Conservation (phyloP, 495 filamentous ascomycete genomes). For the Letharia columbiana region DNA sequence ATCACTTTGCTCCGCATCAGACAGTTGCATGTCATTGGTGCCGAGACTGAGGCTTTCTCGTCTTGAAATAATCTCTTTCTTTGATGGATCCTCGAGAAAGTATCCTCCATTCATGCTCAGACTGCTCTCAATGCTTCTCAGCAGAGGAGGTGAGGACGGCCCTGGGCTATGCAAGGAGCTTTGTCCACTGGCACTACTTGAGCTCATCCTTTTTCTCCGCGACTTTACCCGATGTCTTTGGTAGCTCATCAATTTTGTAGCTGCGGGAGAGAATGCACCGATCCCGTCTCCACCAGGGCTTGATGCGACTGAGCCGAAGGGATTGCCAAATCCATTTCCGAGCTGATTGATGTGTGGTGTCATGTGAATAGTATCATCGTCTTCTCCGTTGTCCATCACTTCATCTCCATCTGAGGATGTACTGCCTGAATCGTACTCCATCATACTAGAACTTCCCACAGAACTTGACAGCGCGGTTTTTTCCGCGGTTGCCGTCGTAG, state of each 20-base stretch:
- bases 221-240: conserved; percentile 54
- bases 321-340: conserved; percentile 37
- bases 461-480: conserved; percentile 72
- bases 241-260: conserved; percentile 66
- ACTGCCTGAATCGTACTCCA: conserved; percentile 66
- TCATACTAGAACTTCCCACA: conserved; percentile 71
- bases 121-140: conserved; percentile 50
- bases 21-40: conserved; percentile 77
- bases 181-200: conserved; percentile 59
- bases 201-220: conserved; percentile 50
- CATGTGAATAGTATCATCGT: conserved; percentile 64
- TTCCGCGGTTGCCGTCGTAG: conserved; percentile 47
- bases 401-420: conserved; percentile 71
- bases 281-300: conserved; percentile 51
- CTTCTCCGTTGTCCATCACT: conserved; percentile 63
- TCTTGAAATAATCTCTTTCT: conserved; percentile 47
- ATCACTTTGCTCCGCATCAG: conserved; percentile 66
- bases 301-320: conserved; percentile 38
- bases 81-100: conserved; percentile 35
- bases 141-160: conserved; percentile 53
- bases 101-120: conserved; percentile 36
- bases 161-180: conserved; percentile 60
- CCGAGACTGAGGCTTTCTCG: conserved; percentile 81
- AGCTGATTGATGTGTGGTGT: conserved; percentile 58
- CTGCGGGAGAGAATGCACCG: conserved; percentile 55